Base-by-base conservation (phyloP, 441 rosid genomes). In the Syzygium syzygioides region DNA sequence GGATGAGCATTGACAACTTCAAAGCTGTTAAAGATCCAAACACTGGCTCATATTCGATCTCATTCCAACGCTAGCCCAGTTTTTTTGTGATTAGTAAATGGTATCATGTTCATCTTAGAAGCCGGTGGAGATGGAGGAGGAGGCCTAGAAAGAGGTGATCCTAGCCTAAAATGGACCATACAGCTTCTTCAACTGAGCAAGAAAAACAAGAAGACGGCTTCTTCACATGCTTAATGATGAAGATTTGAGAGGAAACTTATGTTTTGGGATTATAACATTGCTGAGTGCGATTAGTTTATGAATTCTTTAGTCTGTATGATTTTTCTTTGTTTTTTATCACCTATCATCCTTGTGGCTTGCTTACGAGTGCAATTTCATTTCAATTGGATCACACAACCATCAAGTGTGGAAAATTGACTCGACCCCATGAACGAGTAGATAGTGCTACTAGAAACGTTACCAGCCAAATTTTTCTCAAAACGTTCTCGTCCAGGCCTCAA, bases 21-120 rank as follows among this genome's bases (percentile, higher is more conserved):
- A 95, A 98, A 91, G 95, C 99, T 87, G 97, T 97, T 86, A 91
- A 96, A 93, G 99, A 98, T 94, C 99, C 99, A 86, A 98, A 96
- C 91, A 95, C 97, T 17, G 99, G 99, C 80, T 94, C 99, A 25
- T 98, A 98, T 92, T 97, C 99, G 28, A 53, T 98, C 88, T 96
- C 98, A 17, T 95, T 96, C 94, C 98, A 96, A 64, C 92, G 88
- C 7, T 95, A 93, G 93, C 55, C 79, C 89, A 86, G 88, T 55
- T 87, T 87, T 85, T 62, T 54, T 25, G 85, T 54, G 55, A 30
- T 55, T 41, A 59, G 55, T 55, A 30, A 26, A 41, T 64, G 83
- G 52, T 23, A 71, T 86, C 54, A 88, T 84, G 45, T 34, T 87
- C 80, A 26, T 59, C 26, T 79, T 50, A 50, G 66, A 57, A 87